These are phyloP conservation scores for Davidsoniella eucalypti DNA, from an alignment of 2,329 filamentous ascomycete genomes.

Conservation along the genomic window DNA sequence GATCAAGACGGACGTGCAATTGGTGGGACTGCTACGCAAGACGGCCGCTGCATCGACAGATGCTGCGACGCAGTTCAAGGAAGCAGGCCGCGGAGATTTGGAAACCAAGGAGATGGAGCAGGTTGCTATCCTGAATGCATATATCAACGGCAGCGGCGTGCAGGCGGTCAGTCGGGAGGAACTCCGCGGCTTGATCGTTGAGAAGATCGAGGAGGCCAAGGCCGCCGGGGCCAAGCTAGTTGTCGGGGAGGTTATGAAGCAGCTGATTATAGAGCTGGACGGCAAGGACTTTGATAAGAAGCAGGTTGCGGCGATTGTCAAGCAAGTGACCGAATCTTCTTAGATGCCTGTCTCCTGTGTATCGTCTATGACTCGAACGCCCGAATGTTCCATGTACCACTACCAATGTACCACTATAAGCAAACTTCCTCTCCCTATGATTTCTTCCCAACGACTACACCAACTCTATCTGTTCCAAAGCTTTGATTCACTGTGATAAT, in stretches of 20 bases:
- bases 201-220: constrained; percentile 34
- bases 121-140: constrained; percentile 47
- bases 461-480: too few relatives aligned
- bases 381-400: neutral
- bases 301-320: constrained; percentile 43
- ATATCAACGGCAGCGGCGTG: constrained; percentile 42
- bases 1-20: constrained; percentile 52
- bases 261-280: constrained; percentile 36
- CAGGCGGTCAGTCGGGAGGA: constrained; percentile 41
- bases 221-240: constrained; percentile 29
- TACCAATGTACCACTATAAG: constrained; percentile 3
- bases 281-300: constrained; percentile 49
- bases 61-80: constrained; percentile 45
- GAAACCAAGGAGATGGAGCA: constrained; percentile 54
- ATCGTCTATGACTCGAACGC: neutral
- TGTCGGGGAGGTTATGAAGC: constrained; percentile 48
- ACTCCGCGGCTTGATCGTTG: constrained; percentile 35
- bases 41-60: constrained; percentile 40
- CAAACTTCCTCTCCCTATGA: too few relatives aligned
- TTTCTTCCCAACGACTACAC: too few relatives aligned
- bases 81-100: constrained; percentile 49
- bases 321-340: constrained; percentile 23
- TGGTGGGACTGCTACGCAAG: constrained; percentile 52
- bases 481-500: too few relatives aligned
- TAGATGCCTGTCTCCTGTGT: neutral